Evolutionary conservation across 2,329 filamentous ascomycete genomes (phyloP).

Genomic region (Phyllosticta citriasiana): DNA sequence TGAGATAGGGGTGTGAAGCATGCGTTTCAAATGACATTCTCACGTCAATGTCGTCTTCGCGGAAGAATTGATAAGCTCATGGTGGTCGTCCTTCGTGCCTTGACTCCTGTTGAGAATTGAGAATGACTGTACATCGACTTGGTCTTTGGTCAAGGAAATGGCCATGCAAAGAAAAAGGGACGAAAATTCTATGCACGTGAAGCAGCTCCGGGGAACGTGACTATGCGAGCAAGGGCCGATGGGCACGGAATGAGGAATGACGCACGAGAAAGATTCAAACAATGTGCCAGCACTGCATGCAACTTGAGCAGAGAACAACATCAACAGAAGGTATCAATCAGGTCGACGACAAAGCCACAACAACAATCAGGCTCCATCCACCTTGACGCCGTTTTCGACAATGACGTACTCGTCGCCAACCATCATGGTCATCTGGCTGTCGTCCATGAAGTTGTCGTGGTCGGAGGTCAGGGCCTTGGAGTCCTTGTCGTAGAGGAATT

Average conservation of each 20-base stretch:
- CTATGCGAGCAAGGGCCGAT: not conserved
- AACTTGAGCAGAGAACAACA: not conserved
- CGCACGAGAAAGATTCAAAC: not conserved
- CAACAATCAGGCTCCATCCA: conserved; percentile 8
- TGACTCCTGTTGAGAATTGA: not conserved
- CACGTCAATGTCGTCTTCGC: not conserved
- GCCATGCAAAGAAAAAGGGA: not conserved
- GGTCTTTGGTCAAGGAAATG: not conserved
- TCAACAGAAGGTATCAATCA: not conserved
- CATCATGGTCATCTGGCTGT: conserved; percentile 35
- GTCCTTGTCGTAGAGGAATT: conserved; percentile 37
- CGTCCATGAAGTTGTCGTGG: conserved; percentile 31
- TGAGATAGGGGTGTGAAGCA: not conserved
- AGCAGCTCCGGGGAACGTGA: not conserved
- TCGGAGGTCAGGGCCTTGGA: conserved; percentile 29
- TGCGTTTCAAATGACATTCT: not conserved
- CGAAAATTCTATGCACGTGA: not conserved
- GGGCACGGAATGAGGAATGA: not conserved
- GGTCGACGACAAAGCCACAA: not conserved
- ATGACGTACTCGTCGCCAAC: conserved; percentile 36
- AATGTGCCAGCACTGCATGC: not conserved
- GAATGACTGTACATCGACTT: not conserved
- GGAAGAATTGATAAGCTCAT: not conserved
- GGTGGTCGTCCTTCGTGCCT: not conserved
- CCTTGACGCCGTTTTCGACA: conserved; percentile 26